Conservation (phyloP, 192 early-diverging fungal genomes). For the Entomortierella lignicola region DNA sequence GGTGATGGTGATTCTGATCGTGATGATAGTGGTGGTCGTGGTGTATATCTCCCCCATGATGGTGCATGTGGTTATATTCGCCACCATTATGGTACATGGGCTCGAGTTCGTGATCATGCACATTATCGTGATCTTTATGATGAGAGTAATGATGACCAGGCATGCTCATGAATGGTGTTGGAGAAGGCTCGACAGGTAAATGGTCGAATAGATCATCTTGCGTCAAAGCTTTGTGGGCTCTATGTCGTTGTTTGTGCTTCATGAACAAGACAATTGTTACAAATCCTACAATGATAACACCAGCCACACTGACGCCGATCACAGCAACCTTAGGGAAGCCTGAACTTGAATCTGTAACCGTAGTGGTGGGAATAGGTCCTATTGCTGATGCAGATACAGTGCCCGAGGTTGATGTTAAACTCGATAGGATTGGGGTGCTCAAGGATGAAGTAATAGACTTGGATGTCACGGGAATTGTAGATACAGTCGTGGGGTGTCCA, state of each 20-base stretch:
- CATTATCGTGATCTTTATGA: slow-evolving; percentile 1
- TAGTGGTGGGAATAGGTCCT: not conserved
- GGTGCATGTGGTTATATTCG: slow-evolving; percentile 20
- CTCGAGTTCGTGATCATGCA: slow-evolving; percentile 15
- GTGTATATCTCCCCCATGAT: slow-evolving; percentile 4
- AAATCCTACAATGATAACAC: slow-evolving; percentile 19
- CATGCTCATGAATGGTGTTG: slow-evolving; percentile 6
- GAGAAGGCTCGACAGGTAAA: slow-evolving; percentile 24
- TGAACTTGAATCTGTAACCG: not conserved
- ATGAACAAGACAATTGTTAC: slow-evolving; percentile 17
- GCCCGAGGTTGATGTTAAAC: not conserved
- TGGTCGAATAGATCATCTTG: slow-evolving; percentile 43
- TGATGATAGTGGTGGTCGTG: slow-evolving; percentile 5
- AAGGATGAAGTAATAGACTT: not conserved
- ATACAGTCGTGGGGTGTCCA: not conserved
- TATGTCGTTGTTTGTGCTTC: slow-evolving; percentile 1
- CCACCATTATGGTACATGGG: slow-evolving; percentile 15
- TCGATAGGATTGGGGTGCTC: not conserved
- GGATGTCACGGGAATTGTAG: not conserved
- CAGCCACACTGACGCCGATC: slow-evolving; percentile 16
- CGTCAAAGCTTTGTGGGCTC: slow-evolving; percentile 16
- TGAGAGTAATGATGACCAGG: slow-evolving; percentile 7
- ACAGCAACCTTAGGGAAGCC: slow-evolving; percentile 18
- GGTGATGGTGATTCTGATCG: not conserved
- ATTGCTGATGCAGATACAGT: not conserved